These are phyloP conservation scores for Colletotrichum sp. DNA, from an alignment of 2,329 filamentous ascomycete species.

Conservation along the genomic window DNA sequence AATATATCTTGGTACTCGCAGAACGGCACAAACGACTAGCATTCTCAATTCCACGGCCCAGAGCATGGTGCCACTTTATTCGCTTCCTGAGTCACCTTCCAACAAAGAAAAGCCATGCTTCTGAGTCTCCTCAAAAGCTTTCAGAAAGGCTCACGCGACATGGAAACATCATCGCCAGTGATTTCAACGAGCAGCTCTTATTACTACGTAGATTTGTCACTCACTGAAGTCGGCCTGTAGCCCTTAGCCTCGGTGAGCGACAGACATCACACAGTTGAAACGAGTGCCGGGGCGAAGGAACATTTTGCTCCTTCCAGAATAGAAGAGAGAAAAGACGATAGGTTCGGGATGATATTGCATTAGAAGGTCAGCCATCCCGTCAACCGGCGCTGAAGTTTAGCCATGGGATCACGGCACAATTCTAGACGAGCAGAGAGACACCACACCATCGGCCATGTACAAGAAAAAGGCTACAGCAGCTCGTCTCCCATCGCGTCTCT, in stretches of 20 bases:
- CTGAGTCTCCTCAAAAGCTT: not conserved
- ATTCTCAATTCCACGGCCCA: not conserved
- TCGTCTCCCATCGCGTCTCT: not conserved
- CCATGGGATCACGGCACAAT: not conserved
- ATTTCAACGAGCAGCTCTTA: not conserved
- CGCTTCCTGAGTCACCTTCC: not conserved
- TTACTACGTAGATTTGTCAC: not conserved
- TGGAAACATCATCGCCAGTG: not conserved
- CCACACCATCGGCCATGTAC: not conserved
- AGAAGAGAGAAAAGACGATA: not conserved
- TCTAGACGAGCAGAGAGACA: not conserved
- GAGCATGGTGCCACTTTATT: not conserved
- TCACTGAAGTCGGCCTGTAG: not conserved
- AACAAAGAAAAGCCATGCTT: not conserved
- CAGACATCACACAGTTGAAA: not conserved
- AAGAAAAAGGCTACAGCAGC: not conserved
- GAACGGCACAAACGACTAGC: not conserved
- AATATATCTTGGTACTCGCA: not conserved
- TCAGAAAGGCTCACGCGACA: rapidly evolving
- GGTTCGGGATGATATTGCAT: not conserved
- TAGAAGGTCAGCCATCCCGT: not conserved
- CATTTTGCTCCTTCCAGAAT: not conserved
- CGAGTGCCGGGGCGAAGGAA: not conserved
- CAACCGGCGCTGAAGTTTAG: not conserved
- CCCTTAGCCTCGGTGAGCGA: not conserved